A percentile compares a stretch with the other conserved stretches of the same genome.
phyloP scores from a whole-genome alignment of 1,284 basidiomycete genomes.

The Takashimella koratensis region DNA sequence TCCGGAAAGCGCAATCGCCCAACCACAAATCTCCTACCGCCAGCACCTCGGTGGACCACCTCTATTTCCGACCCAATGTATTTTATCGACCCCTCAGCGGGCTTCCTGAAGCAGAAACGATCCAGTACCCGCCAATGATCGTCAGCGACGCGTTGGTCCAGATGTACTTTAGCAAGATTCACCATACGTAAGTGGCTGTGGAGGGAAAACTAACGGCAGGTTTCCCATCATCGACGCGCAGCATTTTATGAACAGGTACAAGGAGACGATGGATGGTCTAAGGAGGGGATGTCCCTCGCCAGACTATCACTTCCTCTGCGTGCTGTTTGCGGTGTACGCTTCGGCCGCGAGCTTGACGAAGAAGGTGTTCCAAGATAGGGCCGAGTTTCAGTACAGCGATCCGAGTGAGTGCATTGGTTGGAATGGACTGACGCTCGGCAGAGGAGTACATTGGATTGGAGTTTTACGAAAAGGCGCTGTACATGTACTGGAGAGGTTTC shows the following conservation, averaged over 20 bases:
- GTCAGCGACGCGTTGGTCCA: conserved; percentile 10
- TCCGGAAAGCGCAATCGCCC: conserved; percentile 2
- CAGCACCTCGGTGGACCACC: conserved; percentile 8
- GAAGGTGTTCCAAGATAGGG: conserved; percentile 5
- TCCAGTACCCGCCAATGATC: conserved; percentile 8
- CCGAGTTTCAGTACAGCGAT: conserved; percentile 6
- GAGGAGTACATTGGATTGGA: conserved; percentile 13
- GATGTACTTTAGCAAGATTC: conserved; percentile 12
- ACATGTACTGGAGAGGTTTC: conserved; percentile 11
- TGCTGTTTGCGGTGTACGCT: conserved; percentile 14
- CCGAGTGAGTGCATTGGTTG: conserved; percentile 3
- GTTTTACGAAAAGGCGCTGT: conserved; percentile 14
- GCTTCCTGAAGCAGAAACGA: conserved; percentile 4
- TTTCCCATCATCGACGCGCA: conserved; percentile 6
- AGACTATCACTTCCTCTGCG: conserved; percentile 10
- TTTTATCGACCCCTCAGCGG: conserved; percentile 6
- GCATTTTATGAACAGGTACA: conserved; percentile 3
- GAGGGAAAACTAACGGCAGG: neutral
- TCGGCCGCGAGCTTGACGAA: conserved; percentile 10
- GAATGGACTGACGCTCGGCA: neutral
- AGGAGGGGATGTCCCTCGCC: conserved; percentile 1
- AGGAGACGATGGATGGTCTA: conserved; percentile 1
- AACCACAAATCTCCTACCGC: neutral
- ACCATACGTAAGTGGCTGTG: conserved; percentile 7
- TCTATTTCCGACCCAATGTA: conserved; percentile 14